Conservation (phyloP, 192 early-diverging fungal species). For the Coemansia sp. region DNA sequence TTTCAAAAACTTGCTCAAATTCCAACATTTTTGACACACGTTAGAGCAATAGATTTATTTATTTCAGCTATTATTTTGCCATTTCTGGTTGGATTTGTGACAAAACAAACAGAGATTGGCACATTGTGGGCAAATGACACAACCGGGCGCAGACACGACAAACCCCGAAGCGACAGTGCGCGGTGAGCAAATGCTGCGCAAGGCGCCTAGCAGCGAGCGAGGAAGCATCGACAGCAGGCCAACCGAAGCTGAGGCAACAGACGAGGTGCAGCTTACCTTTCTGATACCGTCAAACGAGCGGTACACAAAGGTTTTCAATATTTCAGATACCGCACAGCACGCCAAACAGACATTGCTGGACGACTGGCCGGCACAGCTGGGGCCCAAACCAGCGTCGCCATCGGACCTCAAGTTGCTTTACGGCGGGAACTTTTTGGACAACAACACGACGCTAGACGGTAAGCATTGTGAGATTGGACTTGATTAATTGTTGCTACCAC, state of each 20-base stretch:
- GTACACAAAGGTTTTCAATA: conserved; percentile 20
- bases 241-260: conserved; percentile 2
- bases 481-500: not conserved
- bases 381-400: conserved; percentile 23
- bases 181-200: not conserved
- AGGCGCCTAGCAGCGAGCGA: conserved; percentile 3
- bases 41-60: not conserved
- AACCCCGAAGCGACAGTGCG: not conserved
- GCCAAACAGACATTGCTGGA: conserved; percentile 38
- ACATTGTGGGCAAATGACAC: not conserved
- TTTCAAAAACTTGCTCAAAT: not conserved
- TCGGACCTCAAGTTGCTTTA: conserved; percentile 45
- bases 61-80: not conserved
- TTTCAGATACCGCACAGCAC: conserved; percentile 29
- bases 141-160: not conserved
- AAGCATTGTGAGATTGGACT: not conserved
- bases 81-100: not conserved
- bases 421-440: conserved; percentile 40
- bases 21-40: not conserved
- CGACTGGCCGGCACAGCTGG: conserved; percentile 44
- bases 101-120: not conserved
- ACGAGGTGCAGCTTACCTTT: conserved; percentile 32
- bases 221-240: conserved; percentile 21
- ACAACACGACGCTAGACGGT: conserved; percentile 33
- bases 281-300: conserved; percentile 37